phyloP scores from a whole-genome alignment of 179 eudicot species.

The Spinacia oleracea region DNA sequence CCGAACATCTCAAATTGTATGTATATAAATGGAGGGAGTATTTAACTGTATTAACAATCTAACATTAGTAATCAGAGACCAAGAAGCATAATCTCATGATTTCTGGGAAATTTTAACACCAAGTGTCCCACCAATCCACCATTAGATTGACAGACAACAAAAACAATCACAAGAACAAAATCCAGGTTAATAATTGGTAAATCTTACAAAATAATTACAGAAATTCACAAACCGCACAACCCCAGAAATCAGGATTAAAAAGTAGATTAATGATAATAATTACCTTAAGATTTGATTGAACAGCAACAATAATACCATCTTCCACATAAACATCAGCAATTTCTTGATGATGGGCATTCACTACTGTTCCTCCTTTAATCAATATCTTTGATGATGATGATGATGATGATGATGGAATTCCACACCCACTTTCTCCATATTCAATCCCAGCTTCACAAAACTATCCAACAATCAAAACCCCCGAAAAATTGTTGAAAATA shows the following conservation, averaged over 20 bases:
- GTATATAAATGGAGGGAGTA: background rate
- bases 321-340: conserved; percentile 89
- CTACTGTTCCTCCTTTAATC: conserved; percentile 88
- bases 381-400: conserved; percentile 62
- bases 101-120: background rate
- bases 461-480: conserved; percentile 35
- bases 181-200: background rate
- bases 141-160: background rate
- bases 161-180: conserved; percentile 3
- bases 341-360: conserved; percentile 81
- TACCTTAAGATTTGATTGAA: conserved; percentile 70
- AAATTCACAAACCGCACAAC: background rate
- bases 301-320: conserved; percentile 76
- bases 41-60: background rate
- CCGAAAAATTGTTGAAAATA: background rate
- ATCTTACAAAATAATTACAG: background rate
- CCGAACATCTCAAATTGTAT: background rate
- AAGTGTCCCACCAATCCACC: background rate
- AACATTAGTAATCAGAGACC: background rate
- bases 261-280: background rate
- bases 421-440: conserved; percentile 58
- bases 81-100: background rate
- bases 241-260: too few relatives aligned
- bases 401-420: conserved; percentile 36
- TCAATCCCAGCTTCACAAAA: conserved; percentile 68